Base-by-base conservation (phyloP, 176 grass and related monocot species). In the Triticum monococcum region DNA sequence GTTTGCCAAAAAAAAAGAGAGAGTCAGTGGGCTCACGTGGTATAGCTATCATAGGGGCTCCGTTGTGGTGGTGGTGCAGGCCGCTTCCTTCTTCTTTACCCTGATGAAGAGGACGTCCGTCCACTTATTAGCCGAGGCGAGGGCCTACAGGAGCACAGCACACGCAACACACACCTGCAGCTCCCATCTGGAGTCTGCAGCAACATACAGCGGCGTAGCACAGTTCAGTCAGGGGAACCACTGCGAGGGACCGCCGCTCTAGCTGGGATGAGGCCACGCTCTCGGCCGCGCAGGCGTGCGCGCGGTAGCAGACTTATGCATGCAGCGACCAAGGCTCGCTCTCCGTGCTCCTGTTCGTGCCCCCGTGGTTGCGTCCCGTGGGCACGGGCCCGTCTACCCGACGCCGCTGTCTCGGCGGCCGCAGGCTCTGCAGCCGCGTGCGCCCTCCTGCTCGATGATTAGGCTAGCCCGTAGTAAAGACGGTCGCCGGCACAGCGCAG, bases 21-120 rank as follows among this genome's bases (percentile, higher is more conserved):
- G 43, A 30, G 28, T 3, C 28, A 3, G 43, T 46, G 43, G 43
- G 12, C 45, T 50, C 88, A 86, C 88, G 79, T 71, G 83, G 88
- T 89, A 35, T 28, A 33, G 24, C 60, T 63, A n/a, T 3, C 60
- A 62, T 68, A 48, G 1, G 45, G 12, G 12, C 45, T 48, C 45
- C 45, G 4, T 48, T 52, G 7, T 52, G 7, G 7, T 41, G 77
- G 5, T 59, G 32, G 10, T n/a, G 79, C 79, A 41, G 17, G 45
- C 28, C 28, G 4, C 4, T 50, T 50, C 1, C 16, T 50, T 20
- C 40, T 71, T 11, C n/a, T 75, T 48, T 63, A 0, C 35, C 70
- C 63, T 62, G 20, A 72, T 52, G 14, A 73, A 35, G 63, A 60
- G 13, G 46, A 50, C 46, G 46, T 5, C 46, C 61, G 64, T n/a